phyloP scores from a whole-genome alignment of 805 yeast species.

The Kockiozyma suomiensis region DNA sequence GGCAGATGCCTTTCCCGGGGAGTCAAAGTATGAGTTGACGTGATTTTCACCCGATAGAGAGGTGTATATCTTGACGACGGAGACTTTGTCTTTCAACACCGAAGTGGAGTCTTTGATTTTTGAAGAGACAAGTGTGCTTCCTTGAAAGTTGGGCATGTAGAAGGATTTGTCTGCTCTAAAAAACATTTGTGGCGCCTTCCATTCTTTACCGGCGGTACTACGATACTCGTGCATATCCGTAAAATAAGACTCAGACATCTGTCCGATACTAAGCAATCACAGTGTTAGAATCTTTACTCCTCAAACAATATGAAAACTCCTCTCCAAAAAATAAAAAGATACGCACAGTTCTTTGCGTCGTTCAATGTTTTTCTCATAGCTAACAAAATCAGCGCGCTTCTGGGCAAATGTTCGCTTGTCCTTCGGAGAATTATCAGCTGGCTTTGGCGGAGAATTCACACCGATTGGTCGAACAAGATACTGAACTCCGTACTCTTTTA shows the following conservation, averaged over 20 bases:
- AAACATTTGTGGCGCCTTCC: slow-evolving; percentile 76
- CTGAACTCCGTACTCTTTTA: slow-evolving; percentile 7
- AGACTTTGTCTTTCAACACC: slow-evolving; percentile 54
- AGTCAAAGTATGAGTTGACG: slow-evolving; percentile 60
- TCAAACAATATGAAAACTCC: too few species aligned
- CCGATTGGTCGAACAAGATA: slow-evolving; percentile 51
- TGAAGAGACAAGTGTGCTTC: slow-evolving; percentile 51
- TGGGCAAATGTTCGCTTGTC: slow-evolving; percentile 47
- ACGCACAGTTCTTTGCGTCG: slow-evolving; percentile 58
- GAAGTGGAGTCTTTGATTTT: slow-evolving; percentile 43
- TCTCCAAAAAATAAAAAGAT: too few species aligned
- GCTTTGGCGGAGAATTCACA: slow-evolving; percentile 44
- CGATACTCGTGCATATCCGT: slow-evolving; percentile 60
- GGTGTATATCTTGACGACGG: slow-evolving; percentile 66
- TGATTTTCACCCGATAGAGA: slow-evolving; percentile 72
- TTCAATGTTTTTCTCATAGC: slow-evolving; percentile 51
- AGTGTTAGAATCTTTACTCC: not conserved
- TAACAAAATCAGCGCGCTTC: slow-evolving; percentile 52
- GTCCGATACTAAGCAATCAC: slow-evolving; percentile 38
- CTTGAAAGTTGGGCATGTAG: slow-evolving; percentile 80
- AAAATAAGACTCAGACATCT: slow-evolving; percentile 69
- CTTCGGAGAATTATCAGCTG: slow-evolving; percentile 46
- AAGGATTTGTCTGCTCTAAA: slow-evolving; percentile 72
- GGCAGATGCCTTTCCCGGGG: slow-evolving; percentile 47
- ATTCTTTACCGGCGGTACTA: slow-evolving; percentile 82